Base-by-base conservation (phyloP, 805 yeast species). In the Dipodascopsis tothii region DNA sequence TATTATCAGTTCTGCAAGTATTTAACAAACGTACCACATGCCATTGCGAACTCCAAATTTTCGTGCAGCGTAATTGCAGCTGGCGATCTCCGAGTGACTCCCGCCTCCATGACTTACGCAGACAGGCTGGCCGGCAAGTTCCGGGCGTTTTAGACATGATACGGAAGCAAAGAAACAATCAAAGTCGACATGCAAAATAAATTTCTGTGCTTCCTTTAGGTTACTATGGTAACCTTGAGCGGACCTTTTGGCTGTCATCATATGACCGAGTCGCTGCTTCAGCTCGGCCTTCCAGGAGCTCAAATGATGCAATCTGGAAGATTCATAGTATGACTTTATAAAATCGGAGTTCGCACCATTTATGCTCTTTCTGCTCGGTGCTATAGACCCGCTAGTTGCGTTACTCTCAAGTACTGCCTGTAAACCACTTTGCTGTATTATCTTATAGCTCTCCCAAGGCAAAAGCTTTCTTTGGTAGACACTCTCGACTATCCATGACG, bases 151-250 rank as follows among this genome's bases (percentile, higher is more conserved):
- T 43, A 78, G 63, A 2, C 84, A 74, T 0, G 96, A 83, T 0
- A 82, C 96, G 0, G 94, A 73, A 2, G 88, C 96, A 64, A 90
- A 90, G 57, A 92, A 90, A 52, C 95, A 86, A 61, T 90, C 98
- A 61, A 87, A 90, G 60, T 90, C 98, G 27, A 90, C 71, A 60
- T 90, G 96, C 43, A 88, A 59, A 6, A 88, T 74, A 1, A 72
- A 59, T 27, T 56, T 46, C 6, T 41, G 40, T 23, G 44, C 19
- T 30, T 30, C 30, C 32, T 28, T 43, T 48, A 14, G 39, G 54
- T 52, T 3, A 55, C 1, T 75, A 53, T 36, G 33, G 36, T 38
- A 16, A 25, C 34, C 20, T 33, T 63, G 3, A 68, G 60, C 33
- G 81, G 68, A 56, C 82, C 84, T 23, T 74, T 73, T 75, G 67